Base-by-base conservation (phyloP, 768 basidiomycete species). In the Mycena haematopus region DNA sequence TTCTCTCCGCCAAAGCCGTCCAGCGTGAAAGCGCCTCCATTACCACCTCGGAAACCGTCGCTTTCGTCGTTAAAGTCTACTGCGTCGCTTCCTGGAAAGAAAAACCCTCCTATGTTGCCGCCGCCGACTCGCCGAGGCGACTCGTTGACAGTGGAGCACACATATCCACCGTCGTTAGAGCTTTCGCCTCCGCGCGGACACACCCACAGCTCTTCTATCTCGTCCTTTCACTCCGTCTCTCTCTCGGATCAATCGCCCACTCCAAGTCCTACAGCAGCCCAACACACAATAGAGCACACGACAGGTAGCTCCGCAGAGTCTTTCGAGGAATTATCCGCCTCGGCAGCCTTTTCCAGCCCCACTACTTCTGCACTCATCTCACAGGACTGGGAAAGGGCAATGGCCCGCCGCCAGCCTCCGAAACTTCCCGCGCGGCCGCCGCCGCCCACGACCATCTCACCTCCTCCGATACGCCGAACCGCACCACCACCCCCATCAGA, bases 181-280 rank as follows among this genome's bases (percentile, higher is more conserved):
- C 55, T 65, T 72, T 33, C 74, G 75, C 55, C 65, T 72, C 35
- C 74, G 72, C 65, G 72, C 73, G 21, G 80, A 76, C 54, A 92
- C 71, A 82, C 78, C 6, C 82, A 84, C 6, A 83, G 82, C 3
- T 90, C 90, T 1, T 93, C 91, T 51, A 83, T 91, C 40, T 92
- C 91, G 3, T 93, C 91, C 29, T 92, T 93, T 64, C 90, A 92
- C 68, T 92, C 91, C 2, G 89, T 93, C 25, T 93, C 91, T 1
- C 81, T 93, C 19, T 92, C 91, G 1, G 89, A 88, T 8, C 87
- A 88, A 64, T 76, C 68, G 68, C 79, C 47, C 76, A 79, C 58
- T 75, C 77, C 70, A 17, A 54, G 40, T 22, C 53, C 53, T 3
- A 44, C 27, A 21, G 53, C 53, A 7, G 40, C 53, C 11, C 79